Evolutionary conservation across 352 stramenopile genomes (phyloP), one percentile per base, ranked within the genome.

Genomic region (Phytopythium aichiense): DNA sequence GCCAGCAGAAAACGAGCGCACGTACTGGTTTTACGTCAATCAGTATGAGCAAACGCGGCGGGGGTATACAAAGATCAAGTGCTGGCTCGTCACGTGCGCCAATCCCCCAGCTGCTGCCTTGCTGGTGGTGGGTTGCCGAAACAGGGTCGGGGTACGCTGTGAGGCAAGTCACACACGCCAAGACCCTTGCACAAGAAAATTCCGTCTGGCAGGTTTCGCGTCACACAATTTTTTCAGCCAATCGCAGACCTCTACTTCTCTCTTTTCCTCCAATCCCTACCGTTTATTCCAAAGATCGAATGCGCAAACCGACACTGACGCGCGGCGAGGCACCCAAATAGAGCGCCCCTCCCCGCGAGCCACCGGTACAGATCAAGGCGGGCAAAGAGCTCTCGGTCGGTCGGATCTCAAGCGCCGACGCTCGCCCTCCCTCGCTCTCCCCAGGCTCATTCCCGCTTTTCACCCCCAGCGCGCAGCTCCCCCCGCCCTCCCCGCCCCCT

Each of bases 391-490:
- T 30, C 43, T 28, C 43, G n/a, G 38, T 18, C 7, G 2, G 52
- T 2, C 7, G 30, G 30, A 30, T 33, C 52, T 22, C 42, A 23
- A 11, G 16, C 42, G 42, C n/a, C n/a, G n/a, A n/a, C n/a, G n/a
- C 18, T 49, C 42, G 12, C 11, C 16, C 4, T 0, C 33, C 13
- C 22, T 20, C 4, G 31, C 20, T 37, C 28, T 30, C 28, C 28
- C 28, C 28, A 30, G 28, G 28, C 65, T 70, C 69, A 76, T 76
- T 76, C 66, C 45, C 40, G 56, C 33, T 71, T 73, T 76, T 73
- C 57, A 61, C 45, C 45, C 31, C 12, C 18, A 37, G 65, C 58
- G 49, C 62, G 56, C 62, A 71, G 23, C n/a, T 20, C 42, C 20
- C 20, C 22, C 37, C 54, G 15, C 33, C 38, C 25, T 18, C 23